These are phyloP conservation scores for Amanita pallidorosea DNA, from an alignment of 768 basidiomycete species.

Conservation along the genomic window DNA sequence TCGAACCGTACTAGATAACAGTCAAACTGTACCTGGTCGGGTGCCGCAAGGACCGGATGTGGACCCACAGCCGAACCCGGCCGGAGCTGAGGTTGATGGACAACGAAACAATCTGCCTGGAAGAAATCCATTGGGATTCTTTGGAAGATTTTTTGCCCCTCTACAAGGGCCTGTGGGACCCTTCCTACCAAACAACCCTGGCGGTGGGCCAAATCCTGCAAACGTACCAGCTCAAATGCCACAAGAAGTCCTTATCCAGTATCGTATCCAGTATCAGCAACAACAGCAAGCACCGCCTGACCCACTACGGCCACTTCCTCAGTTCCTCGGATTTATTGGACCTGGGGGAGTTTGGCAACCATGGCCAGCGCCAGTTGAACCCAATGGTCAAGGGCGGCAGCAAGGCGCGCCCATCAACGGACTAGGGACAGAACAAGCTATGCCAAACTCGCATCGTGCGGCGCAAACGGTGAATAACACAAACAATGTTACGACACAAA, in stretches of 20 bases:
- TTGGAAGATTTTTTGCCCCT: conserved; percentile 48
- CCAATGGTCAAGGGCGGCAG: conserved; percentile 2
- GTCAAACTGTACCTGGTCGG: conserved; percentile 22
- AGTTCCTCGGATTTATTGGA: conserved; percentile 51
- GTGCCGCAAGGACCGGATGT: conserved; percentile 16
- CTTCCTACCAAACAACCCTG: background rate
- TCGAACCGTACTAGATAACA: conserved; percentile 60
- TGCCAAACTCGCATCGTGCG: conserved; percentile 7
- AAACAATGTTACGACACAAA: conserved; percentile 7
- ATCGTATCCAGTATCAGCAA: conserved; percentile 48
- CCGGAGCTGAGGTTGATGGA: conserved; percentile 20
- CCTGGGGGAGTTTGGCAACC: conserved; percentile 57
- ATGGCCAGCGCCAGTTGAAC: conserved; percentile 36
- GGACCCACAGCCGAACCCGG: conserved; percentile 5
- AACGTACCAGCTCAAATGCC: conserved; percentile 26
- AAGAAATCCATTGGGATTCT: conserved; percentile 40
- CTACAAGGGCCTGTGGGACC: conserved; percentile 17
- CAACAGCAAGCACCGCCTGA: conserved; percentile 17
- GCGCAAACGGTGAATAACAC: background rate
- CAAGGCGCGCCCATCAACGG: background rate
- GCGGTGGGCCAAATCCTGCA: conserved; percentile 13
- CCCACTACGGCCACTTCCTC: conserved; percentile 35
- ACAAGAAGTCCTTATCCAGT: conserved; percentile 47
- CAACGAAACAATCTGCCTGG: conserved; percentile 31
- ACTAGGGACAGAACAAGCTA: background rate